These are phyloP conservation scores for Epichloe aotearoae DNA, from an alignment of 2,329 filamentous ascomycete genomes.

Conservation along the genomic window DNA sequence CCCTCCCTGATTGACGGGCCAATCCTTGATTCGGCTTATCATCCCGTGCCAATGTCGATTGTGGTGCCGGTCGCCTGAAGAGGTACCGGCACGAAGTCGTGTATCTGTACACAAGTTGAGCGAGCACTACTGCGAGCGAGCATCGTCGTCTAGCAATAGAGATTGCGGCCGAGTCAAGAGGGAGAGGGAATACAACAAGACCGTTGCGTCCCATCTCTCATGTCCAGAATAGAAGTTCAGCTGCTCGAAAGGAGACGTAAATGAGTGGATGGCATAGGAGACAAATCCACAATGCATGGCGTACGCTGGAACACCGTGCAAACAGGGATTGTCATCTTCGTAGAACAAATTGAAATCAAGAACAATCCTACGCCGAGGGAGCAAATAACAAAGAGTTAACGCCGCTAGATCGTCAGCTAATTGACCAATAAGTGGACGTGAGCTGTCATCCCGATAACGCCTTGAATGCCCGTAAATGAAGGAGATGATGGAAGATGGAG, in stretches of 20 bases:
- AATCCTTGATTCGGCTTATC: not conserved
- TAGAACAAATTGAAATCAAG: not conserved
- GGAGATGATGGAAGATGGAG: slow-evolving; percentile 18
- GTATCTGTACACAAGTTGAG: not conserved
- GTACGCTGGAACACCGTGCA: not conserved
- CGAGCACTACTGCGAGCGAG: not conserved
- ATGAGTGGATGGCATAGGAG: slow-evolving; percentile 4
- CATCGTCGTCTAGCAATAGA: not conserved
- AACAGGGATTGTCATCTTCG: not conserved
- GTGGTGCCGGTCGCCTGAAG: not conserved
- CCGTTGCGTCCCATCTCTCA: not conserved
- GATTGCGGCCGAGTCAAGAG: not conserved
- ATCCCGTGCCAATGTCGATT: not conserved
- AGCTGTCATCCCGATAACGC: slow-evolving; percentile 29
- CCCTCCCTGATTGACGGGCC: not conserved
- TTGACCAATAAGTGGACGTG: slow-evolving; percentile 23
- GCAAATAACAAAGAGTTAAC: slow-evolving; percentile 18
- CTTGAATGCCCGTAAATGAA: slow-evolving; percentile 24
- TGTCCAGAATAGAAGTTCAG: slow-evolving; percentile 5
- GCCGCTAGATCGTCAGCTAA: slow-evolving; percentile 22
- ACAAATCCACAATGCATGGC: not conserved
- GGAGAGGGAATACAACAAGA: not conserved
- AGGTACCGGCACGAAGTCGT: not conserved
- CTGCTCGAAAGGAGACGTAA: slow-evolving; percentile 1
- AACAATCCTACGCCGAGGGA: slow-evolving; percentile 20